Percentiles rank a stretch among this genome's conserved stretches.
phyloP scores from a whole-genome alignment of 352 stramenopile genomes.

The Globisporangium heterothallicum region DNA sequence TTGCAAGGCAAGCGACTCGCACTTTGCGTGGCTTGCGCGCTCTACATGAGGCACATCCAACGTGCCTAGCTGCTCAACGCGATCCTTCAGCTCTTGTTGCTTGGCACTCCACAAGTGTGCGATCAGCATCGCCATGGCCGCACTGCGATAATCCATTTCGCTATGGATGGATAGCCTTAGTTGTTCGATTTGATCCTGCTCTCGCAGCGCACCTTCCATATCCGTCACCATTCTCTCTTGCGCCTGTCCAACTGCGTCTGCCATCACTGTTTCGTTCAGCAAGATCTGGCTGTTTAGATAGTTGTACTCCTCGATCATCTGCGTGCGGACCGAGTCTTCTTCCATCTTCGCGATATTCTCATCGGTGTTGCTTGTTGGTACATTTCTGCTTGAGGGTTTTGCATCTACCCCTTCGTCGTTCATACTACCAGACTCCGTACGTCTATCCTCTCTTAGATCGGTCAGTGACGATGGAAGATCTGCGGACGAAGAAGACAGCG shows the following conservation, averaged over 20 bases:
- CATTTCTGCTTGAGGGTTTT: too few relatives aligned
- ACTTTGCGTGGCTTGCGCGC: slow-evolving; percentile 36
- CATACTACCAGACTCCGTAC: too few relatives aligned
- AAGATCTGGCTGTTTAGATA: slow-evolving; percentile 28
- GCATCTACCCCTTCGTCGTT: too few relatives aligned
- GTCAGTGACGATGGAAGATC: too few relatives aligned
- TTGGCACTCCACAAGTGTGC: neutral
- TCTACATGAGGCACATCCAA: slow-evolving; percentile 37
- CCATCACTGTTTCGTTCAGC: slow-evolving; percentile 30
- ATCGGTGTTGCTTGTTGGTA: neutral
- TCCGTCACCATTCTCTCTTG: neutral
- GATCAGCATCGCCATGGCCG: neutral
- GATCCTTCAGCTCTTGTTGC: neutral
- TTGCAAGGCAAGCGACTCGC: slow-evolving; percentile 24
- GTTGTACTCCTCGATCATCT: slow-evolving; percentile 19
- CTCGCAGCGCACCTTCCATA: neutral
- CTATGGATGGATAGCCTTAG: neutral
- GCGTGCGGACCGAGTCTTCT: slow-evolving; percentile 5
- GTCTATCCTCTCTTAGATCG: too few relatives aligned
- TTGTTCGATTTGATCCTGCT: neutral
- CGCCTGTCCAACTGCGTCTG: slow-evolving; percentile 12
- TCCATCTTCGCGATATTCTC: neutral
- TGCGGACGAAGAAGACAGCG: too few relatives aligned
- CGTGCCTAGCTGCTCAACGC: neutral
- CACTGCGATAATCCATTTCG: neutral